These are phyloP conservation scores for Mortierella sp. DNA, from an alignment of 371 early-diverging fungal species.

Conservation along the genomic window DNA sequence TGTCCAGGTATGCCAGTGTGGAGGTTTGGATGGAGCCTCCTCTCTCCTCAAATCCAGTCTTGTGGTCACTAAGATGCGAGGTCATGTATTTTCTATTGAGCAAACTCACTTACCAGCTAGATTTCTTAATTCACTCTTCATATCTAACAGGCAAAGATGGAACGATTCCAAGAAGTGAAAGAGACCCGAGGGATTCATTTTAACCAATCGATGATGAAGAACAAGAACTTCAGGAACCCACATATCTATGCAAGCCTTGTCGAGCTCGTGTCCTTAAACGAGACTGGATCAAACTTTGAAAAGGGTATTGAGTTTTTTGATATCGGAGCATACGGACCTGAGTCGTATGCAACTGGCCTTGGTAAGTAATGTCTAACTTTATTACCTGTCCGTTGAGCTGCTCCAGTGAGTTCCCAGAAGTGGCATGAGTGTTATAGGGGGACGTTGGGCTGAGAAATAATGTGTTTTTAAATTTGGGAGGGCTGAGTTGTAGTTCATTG, in stretches of 20 bases:
- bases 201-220: constrained; percentile 72
- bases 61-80: background rate
- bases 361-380: constrained; percentile 51
- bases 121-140: background rate
- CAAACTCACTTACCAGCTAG: background rate
- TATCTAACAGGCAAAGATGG: constrained; percentile 63
- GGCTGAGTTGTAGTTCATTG: no score
- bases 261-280: constrained; percentile 72
- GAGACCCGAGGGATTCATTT: constrained; percentile 64
- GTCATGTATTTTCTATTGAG: background rate
- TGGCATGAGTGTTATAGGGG: background rate
- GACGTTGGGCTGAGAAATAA: background rate
- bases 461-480: no score
- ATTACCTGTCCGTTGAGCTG: background rate
- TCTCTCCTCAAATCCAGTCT: background rate
- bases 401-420: background rate
- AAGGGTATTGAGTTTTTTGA: constrained; percentile 60
- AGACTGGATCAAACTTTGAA: constrained; percentile 72
- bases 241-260: constrained; percentile 79
- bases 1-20: constrained; percentile 58
- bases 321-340: constrained; percentile 63
- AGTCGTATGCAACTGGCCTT: constrained; percentile 61
- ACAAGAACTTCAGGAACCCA: constrained; percentile 82
- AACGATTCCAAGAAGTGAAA: constrained; percentile 66
- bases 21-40: no score